Evolutionary conservation across 225 moss, liverwort and hornwort genomes (phyloP).

Genomic region (Pleurozium schreberi): DNA sequence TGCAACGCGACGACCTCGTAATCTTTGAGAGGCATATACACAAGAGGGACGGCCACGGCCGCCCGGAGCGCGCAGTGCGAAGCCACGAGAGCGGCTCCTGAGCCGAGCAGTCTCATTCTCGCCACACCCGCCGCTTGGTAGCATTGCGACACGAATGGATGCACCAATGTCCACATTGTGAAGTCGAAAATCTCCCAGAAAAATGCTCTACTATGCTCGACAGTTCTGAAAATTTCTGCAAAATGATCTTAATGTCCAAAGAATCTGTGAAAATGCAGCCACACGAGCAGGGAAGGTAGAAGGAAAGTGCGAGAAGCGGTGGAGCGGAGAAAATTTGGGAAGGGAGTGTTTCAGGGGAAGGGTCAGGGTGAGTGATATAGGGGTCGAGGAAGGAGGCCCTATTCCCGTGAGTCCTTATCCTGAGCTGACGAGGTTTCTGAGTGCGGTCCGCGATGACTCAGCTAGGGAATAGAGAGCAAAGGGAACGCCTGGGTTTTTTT

Average conservation of each 20-base stretch:
- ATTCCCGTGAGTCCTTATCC: not conserved
- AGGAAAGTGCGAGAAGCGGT: not conserved
- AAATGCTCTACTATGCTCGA: not conserved
- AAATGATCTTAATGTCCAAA: not conserved
- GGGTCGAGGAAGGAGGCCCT: not conserved
- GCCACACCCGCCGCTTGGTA: constrained; percentile 8
- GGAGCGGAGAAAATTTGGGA: not conserved
- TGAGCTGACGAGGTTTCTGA: not conserved
- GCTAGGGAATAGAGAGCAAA: not conserved
- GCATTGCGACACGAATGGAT: constrained; percentile 19
- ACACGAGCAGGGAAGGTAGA: not conserved
- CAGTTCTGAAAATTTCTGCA: too few species aligned
- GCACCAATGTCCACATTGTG: constrained; percentile 34
- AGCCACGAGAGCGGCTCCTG: constrained; percentile 8
- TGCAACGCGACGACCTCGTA: constrained; percentile 33
- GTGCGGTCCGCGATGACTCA: not conserved
- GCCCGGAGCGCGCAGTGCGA: constrained; percentile 14
- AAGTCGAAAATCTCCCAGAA: not conserved
- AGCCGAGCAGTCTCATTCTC: not conserved
- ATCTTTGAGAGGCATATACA: constrained; percentile 27
- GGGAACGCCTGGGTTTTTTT: not conserved
- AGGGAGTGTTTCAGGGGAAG: not conserved
- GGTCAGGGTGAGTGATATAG: not conserved
- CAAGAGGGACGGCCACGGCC: constrained; percentile 7
- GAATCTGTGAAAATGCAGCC: not conserved